These are phyloP conservation scores for Schizopora paradoxa DNA, from an alignment of 1,284 basidiomycete species.

Conservation along the genomic window DNA sequence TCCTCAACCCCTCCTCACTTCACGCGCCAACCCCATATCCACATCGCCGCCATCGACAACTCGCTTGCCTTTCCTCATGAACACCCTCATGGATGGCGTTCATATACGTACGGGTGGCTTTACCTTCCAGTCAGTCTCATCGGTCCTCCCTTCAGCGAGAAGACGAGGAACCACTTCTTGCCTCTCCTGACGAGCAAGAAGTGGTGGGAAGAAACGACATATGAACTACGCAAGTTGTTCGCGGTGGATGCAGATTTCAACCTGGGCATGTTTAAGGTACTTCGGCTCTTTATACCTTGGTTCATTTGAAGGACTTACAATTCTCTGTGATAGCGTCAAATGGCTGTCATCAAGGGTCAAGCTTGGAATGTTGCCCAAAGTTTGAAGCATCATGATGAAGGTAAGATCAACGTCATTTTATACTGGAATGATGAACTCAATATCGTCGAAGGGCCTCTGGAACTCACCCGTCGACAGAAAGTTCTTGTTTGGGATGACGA, in stretches of 20 bases:
- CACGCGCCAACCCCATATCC: slow-evolving; percentile 46
- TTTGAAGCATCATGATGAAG: slow-evolving; percentile 67
- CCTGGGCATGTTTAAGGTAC: slow-evolving; percentile 76
- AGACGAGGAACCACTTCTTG: slow-evolving; percentile 78
- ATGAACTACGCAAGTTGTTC: slow-evolving; percentile 72
- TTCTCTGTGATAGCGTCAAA: slow-evolving; percentile 53
- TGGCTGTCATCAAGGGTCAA: slow-evolving; percentile 89
- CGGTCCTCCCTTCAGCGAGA: slow-evolving; percentile 77
- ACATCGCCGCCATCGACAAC: slow-evolving; percentile 91
- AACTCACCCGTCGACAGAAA: slow-evolving; percentile 74
- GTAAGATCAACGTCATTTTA: no score
- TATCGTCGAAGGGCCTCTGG: slow-evolving; percentile 66
- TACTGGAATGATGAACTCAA: slow-evolving; percentile 2
- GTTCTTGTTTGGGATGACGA: slow-evolving; percentile 83
- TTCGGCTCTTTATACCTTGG: slow-evolving; percentile 22
- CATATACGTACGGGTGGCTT: slow-evolving; percentile 90
- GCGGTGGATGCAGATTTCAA: slow-evolving; percentile 80
- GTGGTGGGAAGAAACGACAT: slow-evolving; percentile 90
- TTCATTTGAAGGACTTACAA: background rate
- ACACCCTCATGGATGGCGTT: slow-evolving; percentile 85
- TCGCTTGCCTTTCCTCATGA: slow-evolving; percentile 88
- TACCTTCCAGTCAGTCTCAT: slow-evolving; percentile 84
- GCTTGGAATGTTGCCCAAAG: slow-evolving; percentile 88
- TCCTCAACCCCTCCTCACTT: slow-evolving; percentile 29
- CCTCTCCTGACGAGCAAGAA: slow-evolving; percentile 74